phyloP scores from a whole-genome alignment of 441 rosid genomes.

The Croton laevigatus region DNA sequence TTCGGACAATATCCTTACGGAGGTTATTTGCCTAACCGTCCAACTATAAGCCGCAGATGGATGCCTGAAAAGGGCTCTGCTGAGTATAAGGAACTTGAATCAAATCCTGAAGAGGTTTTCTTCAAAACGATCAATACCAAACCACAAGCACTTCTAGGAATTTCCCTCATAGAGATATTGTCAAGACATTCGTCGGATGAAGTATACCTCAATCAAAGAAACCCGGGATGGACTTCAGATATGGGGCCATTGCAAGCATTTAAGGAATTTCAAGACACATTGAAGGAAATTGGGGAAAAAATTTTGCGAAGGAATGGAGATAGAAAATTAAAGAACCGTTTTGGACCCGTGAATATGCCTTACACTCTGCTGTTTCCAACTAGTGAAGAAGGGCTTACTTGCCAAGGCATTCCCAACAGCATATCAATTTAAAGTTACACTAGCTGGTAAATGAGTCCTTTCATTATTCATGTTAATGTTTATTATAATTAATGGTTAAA shows the following conservation, averaged over 20 bases:
- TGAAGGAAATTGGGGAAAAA: conserved; percentile 14
- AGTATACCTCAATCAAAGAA: conserved; percentile 24
- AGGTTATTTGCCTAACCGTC: conserved; percentile 43
- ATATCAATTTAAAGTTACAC: conserved; percentile 21
- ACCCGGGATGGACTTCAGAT: conserved; percentile 27
- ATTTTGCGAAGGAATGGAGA: conserved; percentile 19
- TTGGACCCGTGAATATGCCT: conserved; percentile 27
- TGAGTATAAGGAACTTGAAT: conserved; percentile 29
- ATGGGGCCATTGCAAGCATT: conserved; percentile 16
- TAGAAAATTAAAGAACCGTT: conserved; percentile 22
- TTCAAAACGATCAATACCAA: conserved; percentile 31
- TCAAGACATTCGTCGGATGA: conserved; percentile 31
- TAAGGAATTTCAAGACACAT: conserved; percentile 19
- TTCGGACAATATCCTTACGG: conserved; percentile 45
- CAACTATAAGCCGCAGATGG: conserved; percentile 27
- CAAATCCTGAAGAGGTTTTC: conserved; percentile 33
- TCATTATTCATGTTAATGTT: not conserved
- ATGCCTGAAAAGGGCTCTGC: conserved; percentile 24
- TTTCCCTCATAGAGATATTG: conserved; percentile 33
- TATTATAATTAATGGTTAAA: too few relatives aligned
- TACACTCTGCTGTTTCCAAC: conserved; percentile 27
- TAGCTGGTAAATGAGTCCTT: not conserved
- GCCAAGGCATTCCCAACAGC: conserved; percentile 32
- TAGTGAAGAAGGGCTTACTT: conserved; percentile 25
- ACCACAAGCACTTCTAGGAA: conserved; percentile 28